Percentiles rank a stretch among this genome's conserved stretches.
Evolutionary conservation across 2,329 filamentous ascomycete genomes (phyloP).

Genomic region (Aspergillus candidus): DNA sequence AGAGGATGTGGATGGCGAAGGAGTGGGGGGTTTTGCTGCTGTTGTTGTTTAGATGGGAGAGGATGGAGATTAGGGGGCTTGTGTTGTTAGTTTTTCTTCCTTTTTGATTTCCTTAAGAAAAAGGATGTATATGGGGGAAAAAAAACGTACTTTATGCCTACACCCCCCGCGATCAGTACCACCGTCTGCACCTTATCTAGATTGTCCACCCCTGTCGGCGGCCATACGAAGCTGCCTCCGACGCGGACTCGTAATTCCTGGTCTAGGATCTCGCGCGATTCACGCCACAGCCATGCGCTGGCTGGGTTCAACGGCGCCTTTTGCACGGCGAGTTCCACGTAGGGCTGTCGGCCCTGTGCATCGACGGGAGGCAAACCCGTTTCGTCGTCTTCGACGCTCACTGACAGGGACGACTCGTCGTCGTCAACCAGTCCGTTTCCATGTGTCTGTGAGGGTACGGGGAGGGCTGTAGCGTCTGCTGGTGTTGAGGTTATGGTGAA

Average conservation of each 20-base stretch:
- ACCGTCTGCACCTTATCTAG: conserved; percentile 48
- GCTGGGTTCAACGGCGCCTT: conserved; percentile 63
- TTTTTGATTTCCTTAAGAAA: not conserved
- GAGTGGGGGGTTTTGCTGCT: conserved; percentile 38
- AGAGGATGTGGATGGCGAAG: conserved; percentile 55
- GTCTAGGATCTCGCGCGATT: conserved; percentile 51
- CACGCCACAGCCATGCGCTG: conserved; percentile 69
- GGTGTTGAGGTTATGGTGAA: conserved; percentile 84
- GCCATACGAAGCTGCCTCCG: conserved; percentile 76
- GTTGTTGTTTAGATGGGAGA: conserved; percentile 49
- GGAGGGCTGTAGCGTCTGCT: conserved; percentile 42
- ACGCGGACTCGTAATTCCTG: conserved; percentile 60
- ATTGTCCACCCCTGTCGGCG: conserved; percentile 45
- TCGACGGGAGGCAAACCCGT: conserved; percentile 16
- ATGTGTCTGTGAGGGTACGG: conserved; percentile 6
- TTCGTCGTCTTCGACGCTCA: conserved; percentile 11
- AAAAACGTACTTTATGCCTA: conserved; percentile 65
- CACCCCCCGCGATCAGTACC: conserved; percentile 72
- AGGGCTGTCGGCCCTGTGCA: conserved; percentile 35
- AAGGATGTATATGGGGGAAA: too few relatives aligned
- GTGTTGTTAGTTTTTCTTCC: conserved; percentile 6
- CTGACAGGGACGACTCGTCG: conserved; percentile 11
- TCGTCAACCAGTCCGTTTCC: conserved; percentile 5
- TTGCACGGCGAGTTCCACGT: conserved; percentile 75
- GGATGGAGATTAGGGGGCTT: conserved; percentile 69